Base-by-base conservation (phyloP, 345 rosid genomes). In the Brassica cretica region DNA sequence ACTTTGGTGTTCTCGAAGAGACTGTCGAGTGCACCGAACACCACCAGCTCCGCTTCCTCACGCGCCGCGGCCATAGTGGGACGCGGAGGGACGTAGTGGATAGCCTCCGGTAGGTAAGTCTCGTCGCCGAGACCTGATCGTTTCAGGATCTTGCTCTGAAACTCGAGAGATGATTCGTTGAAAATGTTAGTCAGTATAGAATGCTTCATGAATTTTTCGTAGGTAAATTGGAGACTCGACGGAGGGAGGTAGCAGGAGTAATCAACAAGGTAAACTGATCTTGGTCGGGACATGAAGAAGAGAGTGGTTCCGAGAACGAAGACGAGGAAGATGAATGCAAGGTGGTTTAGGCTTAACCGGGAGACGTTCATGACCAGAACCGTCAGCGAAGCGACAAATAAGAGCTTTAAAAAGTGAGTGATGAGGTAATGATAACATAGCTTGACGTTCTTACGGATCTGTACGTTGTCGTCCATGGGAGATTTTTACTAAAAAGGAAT, bases 91-190 rank as follows among this genome's bases (percentile, higher is more conserved):
- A 90, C 56, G 9, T 25, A 71, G 74, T 84, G 92, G 83, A 94
- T 84, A 15, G 95, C 85, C 51, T 89, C 87, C 5, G 98, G 97
- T 6, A 81, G 81, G 51, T 86, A 89, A 12, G 98, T 94, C 78
- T 92, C 97, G 35, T 94, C 89, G 15, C 98, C 98, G 12, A 94
- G 90, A 35, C 98, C 97, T 0, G 97, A 92, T 25, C 97, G 83
- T 24, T 85, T 83, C 66, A 92, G 68, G 61, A 94, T 89, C 91
- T 87, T 94, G 39, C 89, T 68, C 83, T 89, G 95, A 64, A 94
- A 92, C 56, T 84, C 91, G 72, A 94, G 80, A 0, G 94, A 87
- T 0, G 97, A 85, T 12, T 89, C 90, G 27, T 87, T 88, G 63
- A 92, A 92, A 73, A 82, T 80, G 2, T 90, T 85, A 0, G 84